Base-by-base conservation (phyloP, 2,329 filamentous ascomycete species). In the Colletotrichum gloeosporioides region DNA sequence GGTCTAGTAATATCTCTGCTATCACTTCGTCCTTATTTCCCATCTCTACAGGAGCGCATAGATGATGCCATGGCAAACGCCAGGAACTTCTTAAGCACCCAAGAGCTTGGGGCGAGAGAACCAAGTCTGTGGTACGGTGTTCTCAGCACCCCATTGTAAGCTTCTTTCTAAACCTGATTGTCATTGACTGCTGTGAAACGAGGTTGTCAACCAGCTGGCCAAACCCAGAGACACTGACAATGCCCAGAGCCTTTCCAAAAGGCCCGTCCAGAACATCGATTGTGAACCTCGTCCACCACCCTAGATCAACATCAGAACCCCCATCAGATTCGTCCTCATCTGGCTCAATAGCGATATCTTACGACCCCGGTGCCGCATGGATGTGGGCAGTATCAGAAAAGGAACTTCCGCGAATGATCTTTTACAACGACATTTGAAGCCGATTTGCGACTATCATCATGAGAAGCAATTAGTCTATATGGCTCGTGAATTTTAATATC, bases 91-190 rank as follows among this genome's bases (percentile, higher is more conserved):
- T 87, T 90, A 77, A 87, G 89, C 61, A 92, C 92, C 0, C 80
- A 31, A n/a, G 22, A 27, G 18, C 25, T 25, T 13, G 39, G 16
- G 15, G 29, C 87, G 13, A 94, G 94, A 78, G 90, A 92, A 79
- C 91, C 92, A 2, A 93, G 90, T 79, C 81, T 94, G 44, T 94
- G 92, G 79, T 92, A 94, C 80, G 91, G 92, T 0, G 91, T 93
- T 32, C 87, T 91, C 16, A 91, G 92, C 9, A 94, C 94, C 80
- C 91, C 92, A 18, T 83, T 94, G 79, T 90, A 88, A 73, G 85
- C n/a, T 36, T 59, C 6, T 6, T 8, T 18, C 8, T 16, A 10
- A 1, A 9, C 4, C 32, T 7, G 6, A 5, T 29, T 31, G n/a
- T 22, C n/a, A n/a, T 34, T 16, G 15, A 6, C 1, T 49, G 39